Conservation (phyloP, 352 stramenopile species). For the Pythium scleroteichum region DNA sequence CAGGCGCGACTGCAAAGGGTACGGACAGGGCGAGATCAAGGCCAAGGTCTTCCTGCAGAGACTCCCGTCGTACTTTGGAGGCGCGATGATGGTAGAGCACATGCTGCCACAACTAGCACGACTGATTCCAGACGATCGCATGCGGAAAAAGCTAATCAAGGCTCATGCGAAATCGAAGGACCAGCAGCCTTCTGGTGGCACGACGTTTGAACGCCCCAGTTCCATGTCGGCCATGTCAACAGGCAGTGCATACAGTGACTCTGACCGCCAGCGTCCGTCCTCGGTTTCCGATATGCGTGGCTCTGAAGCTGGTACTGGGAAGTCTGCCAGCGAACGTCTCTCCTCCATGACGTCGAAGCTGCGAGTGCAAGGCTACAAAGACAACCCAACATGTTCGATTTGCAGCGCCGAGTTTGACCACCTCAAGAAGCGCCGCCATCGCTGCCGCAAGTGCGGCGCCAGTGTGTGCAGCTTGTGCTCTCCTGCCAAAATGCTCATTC, state of each 20-base stretch:
- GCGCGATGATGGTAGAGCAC: conserved; percentile 73
- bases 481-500: conserved; percentile 73
- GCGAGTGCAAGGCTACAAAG: conserved; percentile 43
- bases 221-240: conserved; percentile 24
- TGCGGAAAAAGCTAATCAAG: conserved; percentile 74
- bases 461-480: conserved; percentile 72
- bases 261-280: conserved; percentile 29
- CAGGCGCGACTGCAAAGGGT: conserved; percentile 80
- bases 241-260: conserved; percentile 4
- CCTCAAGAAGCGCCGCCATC: conserved; percentile 66
- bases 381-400: conserved; percentile 72
- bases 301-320: conserved; percentile 9
- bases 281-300: conserved; percentile 34
- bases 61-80: conserved; percentile 65
- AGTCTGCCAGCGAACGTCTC: conserved; percentile 13
- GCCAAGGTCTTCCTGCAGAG: conserved; percentile 64
- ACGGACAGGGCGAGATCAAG: conserved; percentile 61
- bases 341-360: conserved; percentile 31
- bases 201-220: conserved; percentile 9
- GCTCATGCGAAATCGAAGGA: conserved; percentile 42
- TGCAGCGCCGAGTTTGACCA: conserved; percentile 78
- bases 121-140: conserved; percentile 76
- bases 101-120: conserved; percentile 77
- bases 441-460: conserved; percentile 73
- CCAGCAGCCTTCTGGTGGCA: not conserved